phyloP scores from a whole-genome alignment of 2,329 filamentous ascomycete species.

The Aspergillus pseudotamarii region DNA sequence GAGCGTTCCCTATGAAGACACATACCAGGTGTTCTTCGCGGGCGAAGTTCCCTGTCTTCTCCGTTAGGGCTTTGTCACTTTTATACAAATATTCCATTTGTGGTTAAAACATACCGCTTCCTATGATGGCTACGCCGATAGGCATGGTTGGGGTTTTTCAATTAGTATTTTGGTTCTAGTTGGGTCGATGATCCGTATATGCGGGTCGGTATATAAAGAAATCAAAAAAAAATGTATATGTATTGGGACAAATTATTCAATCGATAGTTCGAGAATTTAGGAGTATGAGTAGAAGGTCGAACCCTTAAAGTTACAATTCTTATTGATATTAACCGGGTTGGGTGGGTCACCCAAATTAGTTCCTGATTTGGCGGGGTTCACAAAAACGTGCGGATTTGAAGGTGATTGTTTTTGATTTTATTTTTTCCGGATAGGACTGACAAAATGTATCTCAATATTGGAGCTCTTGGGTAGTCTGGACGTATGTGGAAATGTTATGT shows the following conservation, averaged over 20 bases:
- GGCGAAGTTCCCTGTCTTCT: conserved; percentile 54
- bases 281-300: neutral
- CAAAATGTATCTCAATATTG: no score
- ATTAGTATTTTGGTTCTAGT: neutral
- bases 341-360: conserved; percentile 12
- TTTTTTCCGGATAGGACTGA: neutral
- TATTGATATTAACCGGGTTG: conserved; percentile 4
- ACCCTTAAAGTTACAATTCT: neutral
- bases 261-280: neutral
- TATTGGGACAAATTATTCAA: neutral
- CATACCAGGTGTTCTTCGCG: conserved; percentile 58
- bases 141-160: conserved; percentile 28
- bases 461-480: neutral
- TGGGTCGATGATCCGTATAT: neutral
- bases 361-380: conserved; percentile 12
- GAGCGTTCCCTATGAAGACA: no score
- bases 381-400: neutral
- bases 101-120: conserved; percentile 46
- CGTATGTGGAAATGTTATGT: neutral
- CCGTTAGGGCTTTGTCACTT: neutral
- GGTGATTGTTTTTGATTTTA: neutral
- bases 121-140: conserved; percentile 56
- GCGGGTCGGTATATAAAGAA: neutral
- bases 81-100: neutral
- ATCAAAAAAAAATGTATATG: neutral